Evolutionary conservation across 371 early-diverging fungal species (phyloP), one percentile per base, ranked within the genome.

Genomic region (Synchytrium microbalum): DNA sequence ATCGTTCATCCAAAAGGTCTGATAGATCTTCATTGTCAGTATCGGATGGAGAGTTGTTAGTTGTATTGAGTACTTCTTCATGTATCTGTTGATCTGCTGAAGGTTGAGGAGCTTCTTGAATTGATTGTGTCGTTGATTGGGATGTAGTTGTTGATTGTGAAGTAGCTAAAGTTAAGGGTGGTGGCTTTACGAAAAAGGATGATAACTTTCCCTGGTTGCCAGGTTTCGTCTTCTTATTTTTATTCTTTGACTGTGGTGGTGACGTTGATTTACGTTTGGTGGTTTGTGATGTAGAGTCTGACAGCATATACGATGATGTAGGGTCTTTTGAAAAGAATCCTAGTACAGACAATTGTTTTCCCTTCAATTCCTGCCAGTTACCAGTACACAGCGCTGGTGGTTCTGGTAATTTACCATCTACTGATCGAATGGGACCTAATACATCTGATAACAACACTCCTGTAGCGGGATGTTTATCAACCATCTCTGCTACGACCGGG

Each of bases 401-500:
- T n/a, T 72, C 71, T 2, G 54, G 46, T 29, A 26, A 13, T 14
- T 28, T 28, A 19, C 64, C 59, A 32, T 27, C 29, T 19, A 61
- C 31, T 3, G 25, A 10, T 25, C 30, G 27, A 27, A 29, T 25
- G 27, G 57, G 57, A 29, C 59, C 65, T 61, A 69, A 38, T 14
- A 60, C 67, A 2, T 60, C 66, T 23, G 16, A 3, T 0, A 71
- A 62, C 0, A 3, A 1, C 25, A 32, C 64, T 1, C 61, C 70
- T 0, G 67, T 61, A 10, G 68, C 64, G 14, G 76, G 73, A 28
- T 80, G 65, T 32, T 8, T 27, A 24, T 75, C 79, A 46, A 67
- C 66, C 27, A 92, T 71, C 32, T 81, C 80, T 1, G 81, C 84
- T 38, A 77, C 73, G 0, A 91, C 91, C 0, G 93, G 93, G 66